Percentiles rank a stretch among this genome's conserved stretches.
phyloP scores from a whole-genome alignment of 352 stramenopile genomes.

The Phytophthora uliginosa region DNA sequence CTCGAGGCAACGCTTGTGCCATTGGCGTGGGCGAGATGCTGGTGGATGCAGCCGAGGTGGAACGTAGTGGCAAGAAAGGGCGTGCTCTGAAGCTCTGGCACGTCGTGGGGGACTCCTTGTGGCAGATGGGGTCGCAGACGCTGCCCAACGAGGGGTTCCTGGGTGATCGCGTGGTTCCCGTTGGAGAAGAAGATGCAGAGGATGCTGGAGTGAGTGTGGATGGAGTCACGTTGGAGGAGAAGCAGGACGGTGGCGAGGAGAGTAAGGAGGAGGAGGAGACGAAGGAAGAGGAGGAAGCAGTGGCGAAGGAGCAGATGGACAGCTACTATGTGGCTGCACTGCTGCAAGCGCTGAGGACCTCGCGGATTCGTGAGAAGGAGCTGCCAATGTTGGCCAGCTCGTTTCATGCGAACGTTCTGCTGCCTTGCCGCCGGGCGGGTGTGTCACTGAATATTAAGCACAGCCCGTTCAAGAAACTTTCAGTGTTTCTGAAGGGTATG shows the following conservation, averaged over 20 bases:
- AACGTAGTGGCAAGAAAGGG: constrained; percentile 71
- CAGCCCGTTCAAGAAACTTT: constrained; percentile 87
- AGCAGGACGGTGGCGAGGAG: constrained; percentile 24
- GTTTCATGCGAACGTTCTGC: constrained; percentile 76
- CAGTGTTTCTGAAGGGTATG: constrained; percentile 80
- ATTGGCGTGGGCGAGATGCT: constrained; percentile 86
- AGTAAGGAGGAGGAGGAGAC: constrained; percentile 10
- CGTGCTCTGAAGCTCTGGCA: constrained; percentile 76
- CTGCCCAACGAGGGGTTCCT: constrained; percentile 77
- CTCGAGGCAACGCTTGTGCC: constrained; percentile 77
- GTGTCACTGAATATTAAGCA: constrained; percentile 80
- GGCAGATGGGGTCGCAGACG: constrained; percentile 76
- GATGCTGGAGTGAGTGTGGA: constrained; percentile 39
- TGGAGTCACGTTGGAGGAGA: constrained; percentile 56
- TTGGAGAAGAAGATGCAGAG: constrained; percentile 24
- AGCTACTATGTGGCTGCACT: constrained; percentile 69
- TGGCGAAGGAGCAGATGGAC: constrained; percentile 82
- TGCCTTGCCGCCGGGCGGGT: constrained; percentile 67
- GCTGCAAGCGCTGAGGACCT: constrained; percentile 69
- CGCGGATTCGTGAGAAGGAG: constrained; percentile 74
- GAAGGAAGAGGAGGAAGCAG: constrained; percentile 37
- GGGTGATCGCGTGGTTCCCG: constrained; percentile 44
- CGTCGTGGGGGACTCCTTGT: constrained; percentile 79
- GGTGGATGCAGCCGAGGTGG: constrained; percentile 68
- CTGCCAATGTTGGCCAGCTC: constrained; percentile 83